These are phyloP conservation scores for Cladosporium sp. DNA, from an alignment of 2,329 filamentous ascomycete species.

Conservation along the genomic window DNA sequence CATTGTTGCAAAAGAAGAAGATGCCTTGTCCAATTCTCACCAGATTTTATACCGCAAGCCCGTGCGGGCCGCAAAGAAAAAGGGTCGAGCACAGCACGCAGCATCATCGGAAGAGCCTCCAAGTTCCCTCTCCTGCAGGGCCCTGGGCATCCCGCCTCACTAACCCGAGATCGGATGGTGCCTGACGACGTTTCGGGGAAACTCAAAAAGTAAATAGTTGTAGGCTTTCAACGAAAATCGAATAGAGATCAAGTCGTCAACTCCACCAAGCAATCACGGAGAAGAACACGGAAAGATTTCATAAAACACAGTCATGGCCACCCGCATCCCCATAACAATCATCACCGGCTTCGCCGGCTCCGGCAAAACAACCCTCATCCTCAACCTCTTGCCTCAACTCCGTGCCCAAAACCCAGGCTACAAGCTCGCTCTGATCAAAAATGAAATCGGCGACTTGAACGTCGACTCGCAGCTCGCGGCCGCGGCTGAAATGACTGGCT, in stretches of 20 bases:
- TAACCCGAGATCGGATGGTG: constrained; percentile 5
- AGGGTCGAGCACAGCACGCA: background rate
- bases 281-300: background rate
- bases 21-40: background rate
- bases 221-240: constrained; percentile 6
- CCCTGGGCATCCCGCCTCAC: background rate
- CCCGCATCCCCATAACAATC: constrained; percentile 78
- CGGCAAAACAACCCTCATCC: constrained; percentile 92
- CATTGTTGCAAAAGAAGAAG: background rate
- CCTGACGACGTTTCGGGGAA: constrained; percentile 4
- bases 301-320: background rate
- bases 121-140: background rate
- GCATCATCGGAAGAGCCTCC: background rate
- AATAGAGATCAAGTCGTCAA: background rate
- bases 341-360: constrained; percentile 94
- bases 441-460: constrained; percentile 94
- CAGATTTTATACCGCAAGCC: background rate
- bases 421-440: constrained; percentile 91
- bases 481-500: constrained; percentile 76
- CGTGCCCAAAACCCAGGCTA: constrained; percentile 81
- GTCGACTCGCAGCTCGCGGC: constrained; percentile 89
- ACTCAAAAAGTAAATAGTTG: background rate
- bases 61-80: background rate
- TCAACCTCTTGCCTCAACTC: constrained; percentile 90
- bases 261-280: too few relatives aligned